Base-by-base conservation (phyloP, 2,329 filamentous ascomycete species). In the Thermothelomyces thermophilus region DNA sequence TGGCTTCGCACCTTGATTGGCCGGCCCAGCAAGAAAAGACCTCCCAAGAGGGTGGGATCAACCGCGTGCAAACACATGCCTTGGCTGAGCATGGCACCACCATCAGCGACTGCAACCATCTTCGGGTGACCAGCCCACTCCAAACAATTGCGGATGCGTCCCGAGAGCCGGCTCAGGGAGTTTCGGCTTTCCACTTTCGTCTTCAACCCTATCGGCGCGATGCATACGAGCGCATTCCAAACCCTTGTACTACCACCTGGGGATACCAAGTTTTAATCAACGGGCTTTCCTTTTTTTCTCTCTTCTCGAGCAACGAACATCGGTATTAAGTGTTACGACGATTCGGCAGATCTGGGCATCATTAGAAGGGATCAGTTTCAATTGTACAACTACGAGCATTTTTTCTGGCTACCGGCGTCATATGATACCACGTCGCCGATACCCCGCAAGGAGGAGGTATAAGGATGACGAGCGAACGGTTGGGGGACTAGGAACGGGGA, bases 221-320 rank as follows among this genome's bases (percentile, higher is more conserved):
- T 17, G 19, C 39, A 44, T 17, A 33, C 33, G 33, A 37, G 44
- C 56, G 52, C 54, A 56, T 54, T 51, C 46, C 35, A 46, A 20
- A 33, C 26, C 33, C 33, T 43, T 62, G 58, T 61, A 62, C 55
- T 51, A 60, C 54, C 53, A 56, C 37, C 40, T 51, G 47, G 45
- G 40, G 42, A 16, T 61, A 60, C 50, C 36, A 39, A 55, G 46
- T 24, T 60, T 57, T 63, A 62, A 61, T 61, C 58, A 58, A 51
- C 53, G 48, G 36, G 30, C 51, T 52, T 50, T 41, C 10, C 51
- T 46, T 40, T 50, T 51, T 37, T 40, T 44, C 51, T 46, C 50
- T 51, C 41, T 19, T 39, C 50, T 56, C 47, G 51, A 46, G 54
- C 47, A 48, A 61, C 55, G 52, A n/a, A 55, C 50, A 48, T 50